Conservation (phyloP, 2,329 filamentous ascomycete species). For the Beauveria varroae region DNA sequence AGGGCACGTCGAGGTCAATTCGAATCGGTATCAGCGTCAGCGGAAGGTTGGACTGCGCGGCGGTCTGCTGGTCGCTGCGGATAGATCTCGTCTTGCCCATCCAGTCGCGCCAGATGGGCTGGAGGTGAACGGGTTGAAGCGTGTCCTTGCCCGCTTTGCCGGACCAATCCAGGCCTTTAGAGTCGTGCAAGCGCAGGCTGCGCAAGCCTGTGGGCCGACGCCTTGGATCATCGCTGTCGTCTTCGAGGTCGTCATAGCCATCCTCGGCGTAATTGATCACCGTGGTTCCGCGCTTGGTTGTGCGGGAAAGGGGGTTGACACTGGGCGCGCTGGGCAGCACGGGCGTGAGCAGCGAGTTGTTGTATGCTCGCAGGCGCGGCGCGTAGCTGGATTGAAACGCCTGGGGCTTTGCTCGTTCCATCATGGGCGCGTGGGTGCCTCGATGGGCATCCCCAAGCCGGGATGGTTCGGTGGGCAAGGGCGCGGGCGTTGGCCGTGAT, state of each 20-base stretch:
- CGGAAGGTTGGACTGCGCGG: conserved; percentile 66
- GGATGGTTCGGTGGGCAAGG: background rate
- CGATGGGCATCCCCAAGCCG: conserved; percentile 2
- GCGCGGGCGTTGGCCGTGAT: background rate
- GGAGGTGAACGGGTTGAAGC: conserved; percentile 67
- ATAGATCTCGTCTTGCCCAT: conserved; percentile 63
- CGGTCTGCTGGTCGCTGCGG: conserved; percentile 53
- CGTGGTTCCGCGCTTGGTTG: conserved; percentile 94
- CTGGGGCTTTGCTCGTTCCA: conserved; percentile 58
- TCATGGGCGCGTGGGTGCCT: conserved; percentile 22
- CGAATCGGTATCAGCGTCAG: conserved; percentile 90
- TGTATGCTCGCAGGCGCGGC: conserved; percentile 80
- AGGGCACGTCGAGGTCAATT: conserved; percentile 86
- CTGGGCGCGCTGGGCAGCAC: conserved; percentile 62
- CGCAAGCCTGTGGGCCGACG: conserved; percentile 78
- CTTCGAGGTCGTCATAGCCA: conserved; percentile 73
- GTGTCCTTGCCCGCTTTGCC: conserved; percentile 83
- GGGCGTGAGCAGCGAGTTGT: conserved; percentile 84
- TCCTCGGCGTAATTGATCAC: conserved; percentile 98
- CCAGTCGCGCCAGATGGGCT: conserved; percentile 93
- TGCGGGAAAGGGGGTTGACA: conserved; percentile 63
- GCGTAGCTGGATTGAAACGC: conserved; percentile 89
- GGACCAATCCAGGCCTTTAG: conserved; percentile 53
- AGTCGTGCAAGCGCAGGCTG: conserved; percentile 72
- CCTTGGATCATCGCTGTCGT: conserved; percentile 67